Conservation (phyloP, 306 rosid genomes). For the Abrus pulchellus region DNA sequence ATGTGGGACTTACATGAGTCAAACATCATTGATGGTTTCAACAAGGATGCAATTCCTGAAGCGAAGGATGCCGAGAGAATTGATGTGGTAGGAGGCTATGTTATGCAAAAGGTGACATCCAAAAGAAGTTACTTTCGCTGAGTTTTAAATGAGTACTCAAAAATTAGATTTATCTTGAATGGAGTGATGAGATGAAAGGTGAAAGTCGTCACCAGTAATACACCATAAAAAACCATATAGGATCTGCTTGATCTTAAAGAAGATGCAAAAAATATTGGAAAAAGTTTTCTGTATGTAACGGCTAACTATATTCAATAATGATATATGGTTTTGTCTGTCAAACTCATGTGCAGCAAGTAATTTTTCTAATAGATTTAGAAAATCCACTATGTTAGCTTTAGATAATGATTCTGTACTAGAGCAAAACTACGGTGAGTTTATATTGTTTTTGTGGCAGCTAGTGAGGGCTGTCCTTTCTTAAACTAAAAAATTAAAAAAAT, state of each 20-base stretch:
- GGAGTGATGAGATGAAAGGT: constrained; percentile 2
- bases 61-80: constrained; percentile 77
- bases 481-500: not conserved
- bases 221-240: not conserved
- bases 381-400: not conserved
- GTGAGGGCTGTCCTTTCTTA: constrained; percentile 5
- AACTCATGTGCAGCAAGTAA: not conserved
- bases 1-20: too few species aligned
- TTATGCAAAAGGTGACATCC: constrained; percentile 86
- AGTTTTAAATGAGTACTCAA: constrained; percentile 44
- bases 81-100: constrained; percentile 92
- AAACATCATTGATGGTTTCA: constrained; percentile 60
- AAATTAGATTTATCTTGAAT: not conserved
- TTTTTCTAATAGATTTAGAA: not conserved
- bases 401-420: not conserved
- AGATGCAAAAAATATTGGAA: not conserved
- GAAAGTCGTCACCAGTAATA: not conserved
- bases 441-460: constrained; percentile 15
- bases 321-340: constrained; percentile 25
- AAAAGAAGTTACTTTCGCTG: constrained; percentile 96
- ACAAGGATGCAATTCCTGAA: constrained; percentile 68
- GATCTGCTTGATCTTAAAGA: constrained; percentile 18
- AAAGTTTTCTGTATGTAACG: not conserved
- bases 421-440: constrained; percentile 4
- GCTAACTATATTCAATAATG: not conserved